Percentiles rank a stretch among this genome's conserved stretches.
Evolutionary conservation across 257 asterid genomes (phyloP).

Genomic region (Salvia miltiorrhiza): DNA sequence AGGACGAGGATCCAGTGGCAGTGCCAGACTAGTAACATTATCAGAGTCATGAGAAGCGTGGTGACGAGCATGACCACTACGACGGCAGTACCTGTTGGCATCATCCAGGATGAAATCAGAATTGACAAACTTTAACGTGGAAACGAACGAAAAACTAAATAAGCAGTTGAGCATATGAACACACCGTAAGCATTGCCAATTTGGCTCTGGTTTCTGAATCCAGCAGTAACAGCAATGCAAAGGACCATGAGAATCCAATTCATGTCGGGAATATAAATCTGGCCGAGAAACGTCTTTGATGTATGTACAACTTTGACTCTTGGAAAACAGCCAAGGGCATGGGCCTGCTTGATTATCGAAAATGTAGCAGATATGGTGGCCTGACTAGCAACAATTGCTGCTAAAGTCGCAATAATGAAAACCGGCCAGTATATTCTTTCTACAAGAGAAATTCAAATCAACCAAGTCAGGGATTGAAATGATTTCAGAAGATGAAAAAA

Average conservation of each 20-base stretch:
- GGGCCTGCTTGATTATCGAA: conserved; percentile 96
- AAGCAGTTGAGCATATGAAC: neutral
- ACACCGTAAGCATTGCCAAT: conserved; percentile 96
- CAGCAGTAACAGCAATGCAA: conserved; percentile 96
- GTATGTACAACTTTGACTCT: conserved; percentile 97
- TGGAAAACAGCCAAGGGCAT: conserved; percentile 92
- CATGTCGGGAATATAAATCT: conserved; percentile 87
- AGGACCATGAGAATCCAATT: conserved; percentile 97
- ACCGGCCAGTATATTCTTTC: conserved; percentile 90
- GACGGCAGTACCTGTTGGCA: conserved; percentile 82
- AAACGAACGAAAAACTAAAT: too few relatives aligned
- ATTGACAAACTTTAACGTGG: too few relatives aligned
- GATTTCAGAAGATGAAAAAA: neutral
- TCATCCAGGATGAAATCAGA: neutral
- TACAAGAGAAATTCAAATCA: conserved; percentile 32
- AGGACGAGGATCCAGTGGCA: conserved; percentile 88
- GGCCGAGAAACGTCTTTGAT: conserved; percentile 86
- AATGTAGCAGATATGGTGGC: conserved; percentile 93
- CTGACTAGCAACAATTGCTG: conserved; percentile 96
- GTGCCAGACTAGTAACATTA: conserved; percentile 93
- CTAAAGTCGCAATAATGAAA: conserved; percentile 79
- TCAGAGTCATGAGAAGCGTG: conserved; percentile 83
- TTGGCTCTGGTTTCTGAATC: conserved; percentile 91
- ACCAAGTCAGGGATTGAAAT: neutral
- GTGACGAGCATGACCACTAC: conserved; percentile 94